These are phyloP conservation scores for Achlya hypogyna DNA, from an alignment of 352 stramenopile genomes.

Conservation along the genomic window DNA sequence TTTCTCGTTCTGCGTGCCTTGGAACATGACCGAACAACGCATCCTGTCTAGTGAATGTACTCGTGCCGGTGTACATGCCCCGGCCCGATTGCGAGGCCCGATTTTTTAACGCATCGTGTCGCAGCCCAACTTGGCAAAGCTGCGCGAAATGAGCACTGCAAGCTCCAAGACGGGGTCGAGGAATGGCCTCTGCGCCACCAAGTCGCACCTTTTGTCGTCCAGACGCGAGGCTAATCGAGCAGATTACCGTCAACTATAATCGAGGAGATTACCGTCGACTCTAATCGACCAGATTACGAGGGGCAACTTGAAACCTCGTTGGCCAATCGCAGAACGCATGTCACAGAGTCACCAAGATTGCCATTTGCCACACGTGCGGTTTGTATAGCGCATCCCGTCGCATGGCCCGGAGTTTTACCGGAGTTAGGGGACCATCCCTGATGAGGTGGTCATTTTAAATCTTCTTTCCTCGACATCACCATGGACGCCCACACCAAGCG, in stretches of 20 bases:
- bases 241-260: neutral
- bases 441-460: neutral
- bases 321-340: neutral
- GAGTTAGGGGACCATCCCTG: too few relatives aligned
- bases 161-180: too few relatives aligned
- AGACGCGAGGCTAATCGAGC: neutral
- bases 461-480: neutral
- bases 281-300: slow-evolving; percentile 1
- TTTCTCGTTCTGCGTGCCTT: neutral
- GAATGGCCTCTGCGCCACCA: too few relatives aligned
- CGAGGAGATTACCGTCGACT: neutral
- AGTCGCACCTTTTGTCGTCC: too few relatives aligned
- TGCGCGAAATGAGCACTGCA: too few relatives aligned
- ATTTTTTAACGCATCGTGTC: neutral
- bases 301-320: neutral
- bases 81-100: neutral
- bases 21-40: neutral
- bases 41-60: neutral
- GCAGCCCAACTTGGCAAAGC: too few relatives aligned
- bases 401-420: neutral
- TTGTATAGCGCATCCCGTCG: neutral
- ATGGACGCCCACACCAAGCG: slow-evolving; percentile 40
- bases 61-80: neutral
- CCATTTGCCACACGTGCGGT: neutral
- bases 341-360: neutral